Evolutionary conservation across 768 basidiomycete genomes (phyloP), one percentile per base, ranked within the genome.

Genomic region (Psilocybe tampanensis): DNA sequence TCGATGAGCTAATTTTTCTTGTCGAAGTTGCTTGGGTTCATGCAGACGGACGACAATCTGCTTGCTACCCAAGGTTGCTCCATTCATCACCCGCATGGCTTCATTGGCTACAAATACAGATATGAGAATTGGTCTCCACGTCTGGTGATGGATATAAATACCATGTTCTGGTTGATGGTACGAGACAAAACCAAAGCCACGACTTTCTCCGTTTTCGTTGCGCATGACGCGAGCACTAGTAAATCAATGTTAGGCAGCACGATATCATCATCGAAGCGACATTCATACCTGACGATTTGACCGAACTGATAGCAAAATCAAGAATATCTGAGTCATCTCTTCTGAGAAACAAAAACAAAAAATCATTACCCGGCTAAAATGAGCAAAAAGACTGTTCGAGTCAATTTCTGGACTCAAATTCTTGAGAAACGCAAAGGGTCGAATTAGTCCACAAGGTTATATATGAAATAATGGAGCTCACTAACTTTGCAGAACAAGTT

Each of bases 131-230:
- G 59, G 26, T 49, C 19, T 44, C 18, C 13, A 42, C 18, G 50
- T 54, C 50, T 44, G 19, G 32, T 29, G 47, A 57, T 24, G 23
- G 18, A 54, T 17, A 13, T 41, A 9, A 58, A 50, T 59, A 89
- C 92, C 92, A 82, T 94, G 89, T 60, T 89, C 86, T 19, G 93
- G 90, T 8, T 84, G 82, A 68, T 93, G 90, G 72, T 76, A 95
- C 2, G 90, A 92, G 42, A 95, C 94, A 65, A 95, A 96, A 24
- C 94, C 94, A 68, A 95, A 96, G 9, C 94, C 89, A 62, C 91
- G 86, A 72, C 89, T 88, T 49, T 88, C 86, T 32, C 90, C 89
- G 56, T 60, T 73, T 66, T 95, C 93, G 63, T 91, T 92, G 21
- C 90, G 85, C 94, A 95, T 95, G 41, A 95, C 93, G 56, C 94